These are phyloP conservation scores for Pisolithus sp. DNA, from an alignment of 768 basidiomycete species.

Conservation along the genomic window DNA sequence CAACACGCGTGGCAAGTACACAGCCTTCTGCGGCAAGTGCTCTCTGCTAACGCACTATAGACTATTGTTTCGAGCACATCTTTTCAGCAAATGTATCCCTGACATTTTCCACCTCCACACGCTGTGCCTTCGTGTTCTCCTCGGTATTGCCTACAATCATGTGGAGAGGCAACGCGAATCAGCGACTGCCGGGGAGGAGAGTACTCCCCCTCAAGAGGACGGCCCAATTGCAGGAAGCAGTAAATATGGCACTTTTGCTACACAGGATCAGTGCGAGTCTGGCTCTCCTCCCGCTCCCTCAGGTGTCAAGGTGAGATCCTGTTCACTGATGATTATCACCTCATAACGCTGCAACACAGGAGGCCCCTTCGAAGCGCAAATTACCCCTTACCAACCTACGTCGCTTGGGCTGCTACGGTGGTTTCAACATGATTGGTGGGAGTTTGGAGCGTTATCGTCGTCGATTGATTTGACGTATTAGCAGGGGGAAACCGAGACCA, in stretches of 20 bases:
- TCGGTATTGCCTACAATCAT: conserved; percentile 54
- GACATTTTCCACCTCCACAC: conserved; percentile 46
- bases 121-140: conserved; percentile 58
- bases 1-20: conserved; percentile 31
- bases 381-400: conserved; percentile 13
- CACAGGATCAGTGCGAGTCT: conserved; percentile 9
- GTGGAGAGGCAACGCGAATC: conserved; percentile 13
- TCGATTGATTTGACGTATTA: no score
- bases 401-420: conserved; percentile 14
- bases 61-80: conserved; percentile 9
- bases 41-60: conserved; percentile 3
- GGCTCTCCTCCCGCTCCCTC: not conserved
- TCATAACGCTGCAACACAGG: not conserved
- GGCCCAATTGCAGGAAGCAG: conserved; percentile 35
- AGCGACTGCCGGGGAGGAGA: conserved; percentile 10
- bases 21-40: conserved; percentile 6
- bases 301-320: conserved; percentile 7
- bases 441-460: no score
- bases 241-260: conserved; percentile 74
- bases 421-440: no score
- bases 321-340: not conserved
- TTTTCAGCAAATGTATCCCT: conserved; percentile 23
- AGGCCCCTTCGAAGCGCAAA: conserved; percentile 2
- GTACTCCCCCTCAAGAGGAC: conserved; percentile 29
- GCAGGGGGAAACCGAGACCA: no score